Base-by-base conservation (phyloP, 1,284 basidiomycete species). In the Cutaneotrichosporon cutaneum region DNA sequence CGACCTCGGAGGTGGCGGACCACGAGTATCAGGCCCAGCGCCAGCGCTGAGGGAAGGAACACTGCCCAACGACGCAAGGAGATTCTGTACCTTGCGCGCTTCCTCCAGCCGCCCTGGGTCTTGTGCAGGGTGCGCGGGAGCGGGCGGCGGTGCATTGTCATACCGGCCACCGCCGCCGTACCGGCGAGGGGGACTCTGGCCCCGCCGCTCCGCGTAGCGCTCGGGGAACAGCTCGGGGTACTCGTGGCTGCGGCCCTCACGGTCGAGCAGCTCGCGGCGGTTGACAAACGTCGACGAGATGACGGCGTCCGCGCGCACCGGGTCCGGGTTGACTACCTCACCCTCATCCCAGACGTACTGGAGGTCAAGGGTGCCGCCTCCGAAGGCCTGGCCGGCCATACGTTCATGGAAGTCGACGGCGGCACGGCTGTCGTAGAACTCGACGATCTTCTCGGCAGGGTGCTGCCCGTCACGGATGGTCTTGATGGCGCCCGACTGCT, bases 401-500 rank as follows among this genome's bases (percentile, higher is more conserved):
- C 86, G 83, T 69, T 96, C 90, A 68, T 87, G 87, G 0, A 94
- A 90, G 69, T 89, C 86, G 36, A 86, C 87, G 63, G 87, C 89
- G 65, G 89, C 92, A 73, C 93, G 82, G 48, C 85, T 90, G 74
- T 96, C 93, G 73, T 88, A 96, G 73, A 86, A 94, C 75, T 96
- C 93, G 14, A 96, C 87, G 66, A 90, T 87, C 61, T 88, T 86
- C 73, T 90, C 87, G 91, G 92, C 90, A 32, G 82, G 80, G 56
- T 88, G 87, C 54, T 84, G 84, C 14, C 85, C 82, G 5, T 85
- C 81, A 66, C 83, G 85, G 22, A 98, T 84, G 6, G 84, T 82
- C 76, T 94, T 95, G 63, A 99, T 86, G 68, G 95, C 93, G 16
- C 95, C 95, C 69, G 90, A 95, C 56, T 87, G 86, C 67, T 89